Evolutionary conservation across 2,329 filamentous ascomycete species (phyloP).

Genomic region (Aspergillus glaucus): DNA sequence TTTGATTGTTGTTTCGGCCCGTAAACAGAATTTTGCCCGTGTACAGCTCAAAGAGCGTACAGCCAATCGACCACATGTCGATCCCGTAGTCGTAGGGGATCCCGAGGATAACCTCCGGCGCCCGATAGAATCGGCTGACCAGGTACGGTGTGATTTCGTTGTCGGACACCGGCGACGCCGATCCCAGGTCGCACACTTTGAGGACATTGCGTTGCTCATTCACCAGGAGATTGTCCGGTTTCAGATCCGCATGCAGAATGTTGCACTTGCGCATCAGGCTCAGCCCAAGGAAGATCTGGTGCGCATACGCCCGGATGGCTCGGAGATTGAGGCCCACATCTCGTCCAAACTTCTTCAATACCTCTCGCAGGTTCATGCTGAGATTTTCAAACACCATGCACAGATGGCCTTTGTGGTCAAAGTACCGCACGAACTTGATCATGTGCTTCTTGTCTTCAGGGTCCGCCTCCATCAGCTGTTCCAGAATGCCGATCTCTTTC

Average conservation of each 20-base stretch:
- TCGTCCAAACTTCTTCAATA: conserved; percentile 91
- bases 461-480: conserved; percentile 79
- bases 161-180: conserved; percentile 86
- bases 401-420: conserved; percentile 90
- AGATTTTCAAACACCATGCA: conserved; percentile 97
- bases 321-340: conserved; percentile 86
- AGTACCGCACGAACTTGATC: conserved; percentile 77
- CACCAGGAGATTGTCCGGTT: conserved; percentile 94
- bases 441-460: conserved; percentile 86
- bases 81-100: conserved; percentile 91
- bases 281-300: conserved; percentile 88
- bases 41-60: conserved; percentile 93
- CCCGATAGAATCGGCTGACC: conserved; percentile 94
- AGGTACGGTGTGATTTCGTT: conserved; percentile 92
- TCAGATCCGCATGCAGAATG: conserved; percentile 91
- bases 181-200: conserved; percentile 94
- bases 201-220: conserved; percentile 76
- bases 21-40: conserved; percentile 97
- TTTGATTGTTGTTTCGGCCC: conserved; percentile 94
- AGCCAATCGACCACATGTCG: conserved; percentile 97
- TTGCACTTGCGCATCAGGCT: conserved; percentile 85
- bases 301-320: conserved; percentile 81
- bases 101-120: conserved; percentile 95
- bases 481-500: conserved; percentile 88
- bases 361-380: conserved; percentile 83